Base-by-base conservation (phyloP, 768 basidiomycete genomes). In the Suillus lakei region DNA sequence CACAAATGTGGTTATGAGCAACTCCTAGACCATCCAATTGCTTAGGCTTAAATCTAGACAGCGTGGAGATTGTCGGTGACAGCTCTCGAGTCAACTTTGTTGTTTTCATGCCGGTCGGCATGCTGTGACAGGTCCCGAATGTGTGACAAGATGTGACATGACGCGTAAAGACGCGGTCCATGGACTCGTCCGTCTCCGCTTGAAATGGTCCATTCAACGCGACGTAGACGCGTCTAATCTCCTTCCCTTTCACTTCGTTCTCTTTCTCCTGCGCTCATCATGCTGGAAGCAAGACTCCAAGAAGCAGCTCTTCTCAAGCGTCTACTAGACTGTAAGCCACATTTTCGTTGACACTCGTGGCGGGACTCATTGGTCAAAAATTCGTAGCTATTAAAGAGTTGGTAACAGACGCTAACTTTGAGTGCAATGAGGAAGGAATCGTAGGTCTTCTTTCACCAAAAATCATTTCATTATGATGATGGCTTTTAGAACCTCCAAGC, bases 371-470 rank as follows among this genome's bases (percentile, higher is more conserved):
- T 34, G 23, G 3, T 12, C 36, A 34, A 7, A 30, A 26, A 18
- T 39, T 51, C 68, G 15, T 71, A 98, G 97, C 96, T 63, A 88
- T 99, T 86, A 99, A 98, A 79, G 98, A 99, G 76, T 89, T 98
- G 55, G 96, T 99, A 55, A 89, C 95, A 6, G 98, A 99, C 75
- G 96, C 95, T 75, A 99, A 99, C 79, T 98, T 99, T 72, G 93
- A 97, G 74, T 98, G 97, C 78, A 93, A 89, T 67, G 97, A 99
- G 69, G 95, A 96, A 69, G 98, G 96, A 39, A 91, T 99, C 70
- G 90, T 91, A 68, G 67, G 88, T 83, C 0, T 39, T 32, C 34
- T 34, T 15, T 12, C 10, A 32, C 51, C 18, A 26, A 13, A 64
- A 26, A 2, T 43, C 30, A 16, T 43, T 18, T 34, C 23, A 26